Percentiles rank a stretch among this genome's conserved stretches.
These are phyloP conservation scores for Fusarium camptoceras DNA, from an alignment of 2,329 filamentous ascomycete genomes.

Conservation along the genomic window DNA sequence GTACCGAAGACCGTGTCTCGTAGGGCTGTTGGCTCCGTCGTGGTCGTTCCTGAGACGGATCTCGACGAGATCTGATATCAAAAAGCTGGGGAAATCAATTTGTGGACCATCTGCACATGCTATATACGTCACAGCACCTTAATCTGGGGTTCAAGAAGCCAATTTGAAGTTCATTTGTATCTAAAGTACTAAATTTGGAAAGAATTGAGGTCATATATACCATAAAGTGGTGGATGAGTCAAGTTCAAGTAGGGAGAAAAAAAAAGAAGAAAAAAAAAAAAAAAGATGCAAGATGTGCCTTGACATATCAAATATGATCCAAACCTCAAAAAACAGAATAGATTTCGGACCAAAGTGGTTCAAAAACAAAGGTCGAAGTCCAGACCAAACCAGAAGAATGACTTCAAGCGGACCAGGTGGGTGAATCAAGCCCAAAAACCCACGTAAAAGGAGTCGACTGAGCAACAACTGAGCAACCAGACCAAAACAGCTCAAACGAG, in stretches of 20 bases:
- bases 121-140: constrained; percentile 37
- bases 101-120: constrained; percentile 39
- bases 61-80: constrained; percentile 25
- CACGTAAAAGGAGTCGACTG: constrained; percentile 15
- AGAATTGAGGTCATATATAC: constrained; percentile 1
- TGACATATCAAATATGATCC: not conserved
- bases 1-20: constrained; percentile 23
- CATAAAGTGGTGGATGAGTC: not conserved
- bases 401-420: constrained; percentile 3
- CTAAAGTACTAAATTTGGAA: not conserved
- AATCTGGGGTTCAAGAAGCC: constrained; percentile 24
- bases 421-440: not conserved
- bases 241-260: not conserved
- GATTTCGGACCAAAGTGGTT: not conserved
- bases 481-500: constrained; percentile 13
- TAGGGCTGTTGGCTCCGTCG: constrained; percentile 33
- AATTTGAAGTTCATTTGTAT: constrained; percentile 16
- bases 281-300: constrained; percentile 1
- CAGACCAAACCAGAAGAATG: not conserved
- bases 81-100: constrained; percentile 24
- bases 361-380: not conserved
- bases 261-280: too few relatives aligned
- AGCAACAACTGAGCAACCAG: constrained; percentile 30
- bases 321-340: constrained; percentile 11
- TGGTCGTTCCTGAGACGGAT: constrained; percentile 19